Percentiles rank a stretch among this genome's conserved stretches.
phyloP scores from a whole-genome alignment of 2,329 filamentous ascomycete genomes.

The Ceratocystis papillata region DNA sequence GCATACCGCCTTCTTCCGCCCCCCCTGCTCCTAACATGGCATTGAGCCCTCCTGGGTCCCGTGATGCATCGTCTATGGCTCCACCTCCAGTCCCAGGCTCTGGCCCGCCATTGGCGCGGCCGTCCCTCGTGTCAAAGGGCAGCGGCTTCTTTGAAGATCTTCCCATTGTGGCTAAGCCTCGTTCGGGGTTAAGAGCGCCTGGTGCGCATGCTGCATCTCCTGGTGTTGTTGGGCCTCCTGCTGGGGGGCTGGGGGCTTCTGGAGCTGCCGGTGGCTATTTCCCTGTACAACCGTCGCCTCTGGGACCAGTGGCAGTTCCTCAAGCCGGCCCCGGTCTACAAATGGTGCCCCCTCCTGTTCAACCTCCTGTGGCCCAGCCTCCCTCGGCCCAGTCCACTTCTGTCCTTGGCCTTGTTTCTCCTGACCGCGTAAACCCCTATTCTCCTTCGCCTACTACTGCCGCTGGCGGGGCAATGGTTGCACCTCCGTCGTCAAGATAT shows the following conservation, averaged over 20 bases:
- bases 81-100: constrained; percentile 27
- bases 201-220: constrained; percentile 38
- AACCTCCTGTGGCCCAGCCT: constrained; percentile 22
- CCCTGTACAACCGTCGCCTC: constrained; percentile 27
- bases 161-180: constrained; percentile 51
- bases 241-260: constrained; percentile 26
- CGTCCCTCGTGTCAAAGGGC: constrained; percentile 35
- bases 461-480: constrained; percentile 29
- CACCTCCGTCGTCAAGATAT: constrained; percentile 41
- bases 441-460: constrained; percentile 28
- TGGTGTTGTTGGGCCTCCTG: constrained; percentile 22
- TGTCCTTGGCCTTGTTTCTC: constrained; percentile 39
- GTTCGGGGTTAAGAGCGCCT: constrained; percentile 46
- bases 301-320: constrained; percentile 25
- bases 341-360: neutral
- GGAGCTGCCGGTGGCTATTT: constrained; percentile 24
- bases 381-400: constrained; percentile 23
- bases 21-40: neutral
- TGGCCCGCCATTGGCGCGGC: constrained; percentile 29
- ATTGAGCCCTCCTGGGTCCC: constrained; percentile 26
- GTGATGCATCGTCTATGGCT: constrained; percentile 11
- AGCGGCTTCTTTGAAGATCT: constrained; percentile 67
- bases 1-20: neutral
- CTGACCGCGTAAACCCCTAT: constrained; percentile 45
- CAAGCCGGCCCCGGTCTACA: neutral